Percentiles rank a stretch among this genome's conserved stretches.
Evolutionary conservation across 2,329 filamentous ascomycete genomes (phyloP).

Genomic region (Chaetomium sp.): DNA sequence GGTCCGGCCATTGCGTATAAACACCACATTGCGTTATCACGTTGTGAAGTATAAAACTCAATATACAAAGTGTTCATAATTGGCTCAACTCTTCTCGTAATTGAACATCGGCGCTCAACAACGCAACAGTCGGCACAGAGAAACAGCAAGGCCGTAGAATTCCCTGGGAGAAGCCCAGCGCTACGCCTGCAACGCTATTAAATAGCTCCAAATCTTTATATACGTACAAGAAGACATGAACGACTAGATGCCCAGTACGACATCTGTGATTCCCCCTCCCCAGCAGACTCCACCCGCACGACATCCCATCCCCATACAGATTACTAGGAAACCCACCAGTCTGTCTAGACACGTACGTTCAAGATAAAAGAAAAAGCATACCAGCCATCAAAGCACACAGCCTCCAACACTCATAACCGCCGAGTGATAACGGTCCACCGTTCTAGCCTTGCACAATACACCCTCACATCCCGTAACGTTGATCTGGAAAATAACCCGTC

Average conservation of each 20-base stretch:
- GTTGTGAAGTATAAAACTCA: background rate
- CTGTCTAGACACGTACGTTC: slow-evolving; percentile 2
- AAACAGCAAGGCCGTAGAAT: background rate
- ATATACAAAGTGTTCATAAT: background rate
- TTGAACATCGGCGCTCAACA: background rate
- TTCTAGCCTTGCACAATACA: background rate
- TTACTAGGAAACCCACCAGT: background rate
- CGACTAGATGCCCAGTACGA: background rate
- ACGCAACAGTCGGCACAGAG: background rate
- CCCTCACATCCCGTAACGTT: background rate
- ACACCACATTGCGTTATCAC: too few species aligned
- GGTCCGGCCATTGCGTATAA: too few species aligned
- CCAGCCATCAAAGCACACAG: background rate
- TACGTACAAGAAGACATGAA: background rate
- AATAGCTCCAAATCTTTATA: background rate
- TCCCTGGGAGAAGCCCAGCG: background rate
- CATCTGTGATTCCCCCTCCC: background rate
- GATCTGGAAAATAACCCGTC: background rate
- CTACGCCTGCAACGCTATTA: background rate
- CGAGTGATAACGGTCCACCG: background rate
- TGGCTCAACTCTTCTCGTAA: background rate
- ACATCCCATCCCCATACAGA: background rate
- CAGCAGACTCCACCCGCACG: background rate
- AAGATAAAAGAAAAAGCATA: background rate
- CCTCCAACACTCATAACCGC: background rate